These are phyloP conservation scores for Saccharomyces hybrid DNA, from an alignment of 1,139 yeast species.

Conservation along the genomic window DNA sequence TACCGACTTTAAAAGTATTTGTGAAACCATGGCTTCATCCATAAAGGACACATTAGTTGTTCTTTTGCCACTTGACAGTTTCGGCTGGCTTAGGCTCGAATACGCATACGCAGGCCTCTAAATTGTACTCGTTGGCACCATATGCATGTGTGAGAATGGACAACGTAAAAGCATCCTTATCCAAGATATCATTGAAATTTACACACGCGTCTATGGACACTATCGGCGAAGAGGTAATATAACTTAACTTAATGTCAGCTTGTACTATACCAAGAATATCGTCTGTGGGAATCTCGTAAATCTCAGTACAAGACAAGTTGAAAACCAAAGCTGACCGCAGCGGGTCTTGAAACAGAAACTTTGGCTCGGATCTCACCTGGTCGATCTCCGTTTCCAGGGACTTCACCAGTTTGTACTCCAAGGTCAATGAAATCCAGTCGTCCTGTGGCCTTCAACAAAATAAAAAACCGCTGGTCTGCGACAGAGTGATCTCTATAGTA, in stretches of 20 bases:
- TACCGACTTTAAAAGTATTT: slow-evolving; percentile 8
- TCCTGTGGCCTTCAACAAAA: not conserved
- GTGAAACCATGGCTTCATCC: not conserved
- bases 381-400: not conserved
- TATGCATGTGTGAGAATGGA: not conserved
- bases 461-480: not conserved
- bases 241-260: not conserved
- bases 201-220: not conserved
- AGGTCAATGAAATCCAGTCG: not conserved
- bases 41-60: not conserved
- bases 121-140: not conserved
- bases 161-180: not conserved
- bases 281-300: not conserved
- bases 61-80: not conserved
- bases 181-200: not conserved
- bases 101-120: not conserved
- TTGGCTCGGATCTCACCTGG: not conserved
- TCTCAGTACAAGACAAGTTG: not conserved
- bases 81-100: not conserved
- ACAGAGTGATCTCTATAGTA: not conserved
- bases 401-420: not conserved
- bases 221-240: not conserved
- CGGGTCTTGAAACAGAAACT: not conserved
- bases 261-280: not conserved
- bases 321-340: not conserved